These are phyloP conservation scores for Paraphaeosphaeria sporulosa DNA, from an alignment of 2,329 filamentous ascomycete genomes.

Conservation along the genomic window DNA sequence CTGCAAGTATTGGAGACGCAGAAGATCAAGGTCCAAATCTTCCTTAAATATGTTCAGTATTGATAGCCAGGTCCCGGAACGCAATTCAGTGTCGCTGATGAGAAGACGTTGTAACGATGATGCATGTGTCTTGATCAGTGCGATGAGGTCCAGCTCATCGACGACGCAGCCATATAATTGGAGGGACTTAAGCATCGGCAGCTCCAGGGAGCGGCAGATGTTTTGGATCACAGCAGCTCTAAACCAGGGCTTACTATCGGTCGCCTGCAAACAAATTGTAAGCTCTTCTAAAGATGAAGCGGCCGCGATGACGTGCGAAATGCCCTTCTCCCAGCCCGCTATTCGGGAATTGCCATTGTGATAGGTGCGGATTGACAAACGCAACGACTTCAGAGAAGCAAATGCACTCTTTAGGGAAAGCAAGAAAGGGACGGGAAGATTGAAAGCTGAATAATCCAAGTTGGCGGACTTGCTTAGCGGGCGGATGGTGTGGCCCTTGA, in stretches of 20 bases:
- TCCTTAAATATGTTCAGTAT: conserved; percentile 18
- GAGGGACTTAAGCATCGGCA: conserved; percentile 22
- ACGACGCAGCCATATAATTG: conserved; percentile 26
- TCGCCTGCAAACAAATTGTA: conserved; percentile 30
- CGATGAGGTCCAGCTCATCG: conserved; percentile 24
- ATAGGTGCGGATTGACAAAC: conserved; percentile 26
- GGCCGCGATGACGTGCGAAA: conserved; percentile 30
- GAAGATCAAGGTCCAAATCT: conserved; percentile 8
- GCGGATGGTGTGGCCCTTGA: conserved; percentile 20
- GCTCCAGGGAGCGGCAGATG: conserved; percentile 21
- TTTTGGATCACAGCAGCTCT: conserved; percentile 27
- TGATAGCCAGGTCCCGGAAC: conserved; percentile 27
- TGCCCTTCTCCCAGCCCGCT: conserved; percentile 31
- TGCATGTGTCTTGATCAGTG: conserved; percentile 25
- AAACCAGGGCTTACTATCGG: conserved; percentile 17
- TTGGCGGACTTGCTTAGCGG: conserved; percentile 22
- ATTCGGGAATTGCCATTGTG: conserved; percentile 20
- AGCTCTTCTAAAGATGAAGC: conserved; percentile 28
- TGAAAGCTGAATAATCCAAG: conserved; percentile 26
- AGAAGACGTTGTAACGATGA: conserved; percentile 21
- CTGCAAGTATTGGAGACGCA: conserved; percentile 14
- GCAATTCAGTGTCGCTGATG: conserved; percentile 22
- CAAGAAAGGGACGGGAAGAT: conserved; percentile 19
- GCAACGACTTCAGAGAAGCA: conserved; percentile 23
- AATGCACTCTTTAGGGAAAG: conserved; percentile 25